Evolutionary conservation across 1,284 basidiomycete species (phyloP).

Genomic region (Mrakiaceae sp.): DNA sequence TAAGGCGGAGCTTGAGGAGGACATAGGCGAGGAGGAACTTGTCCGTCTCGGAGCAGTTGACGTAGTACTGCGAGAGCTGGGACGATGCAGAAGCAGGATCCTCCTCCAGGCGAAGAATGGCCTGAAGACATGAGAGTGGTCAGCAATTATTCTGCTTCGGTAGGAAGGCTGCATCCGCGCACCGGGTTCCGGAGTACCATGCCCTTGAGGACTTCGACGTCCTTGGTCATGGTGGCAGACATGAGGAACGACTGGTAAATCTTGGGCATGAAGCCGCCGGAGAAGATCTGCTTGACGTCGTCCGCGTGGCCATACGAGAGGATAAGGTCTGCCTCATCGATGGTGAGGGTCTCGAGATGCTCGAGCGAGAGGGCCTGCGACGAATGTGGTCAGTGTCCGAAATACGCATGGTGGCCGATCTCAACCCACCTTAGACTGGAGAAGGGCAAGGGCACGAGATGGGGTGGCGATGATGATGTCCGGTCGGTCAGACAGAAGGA

Average conservation of each 20-base stretch:
- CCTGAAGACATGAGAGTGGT: conserved; percentile 39
- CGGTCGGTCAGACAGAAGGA: conserved; percentile 75
- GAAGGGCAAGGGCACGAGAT: conserved; percentile 61
- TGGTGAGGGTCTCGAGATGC: conserved; percentile 72
- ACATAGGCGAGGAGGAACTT: conserved; percentile 93
- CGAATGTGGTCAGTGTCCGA: neutral
- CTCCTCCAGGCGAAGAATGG: conserved; percentile 73
- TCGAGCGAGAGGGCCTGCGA: conserved; percentile 48
- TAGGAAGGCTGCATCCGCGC: neutral
- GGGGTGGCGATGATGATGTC: conserved; percentile 90
- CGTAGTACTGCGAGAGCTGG: conserved; percentile 66
- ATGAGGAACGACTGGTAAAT: conserved; percentile 85
- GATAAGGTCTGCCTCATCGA: conserved; percentile 97
- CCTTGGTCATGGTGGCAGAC: conserved; percentile 96
- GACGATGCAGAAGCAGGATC: conserved; percentile 60
- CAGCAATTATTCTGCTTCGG: neutral
- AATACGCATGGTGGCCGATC: neutral
- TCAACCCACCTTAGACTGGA: conserved; percentile 58
- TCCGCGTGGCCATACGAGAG: conserved; percentile 94
- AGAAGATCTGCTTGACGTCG: conserved; percentile 75
- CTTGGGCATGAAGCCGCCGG: conserved; percentile 58
- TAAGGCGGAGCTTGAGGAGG: conserved; percentile 84
- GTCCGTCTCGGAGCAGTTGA: conserved; percentile 78
- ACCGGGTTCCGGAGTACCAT: conserved; percentile 79
- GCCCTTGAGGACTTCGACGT: conserved; percentile 83